Evolutionary conservation across 2,329 filamentous ascomycete genomes (phyloP).

Genomic region (Gaeumannomyces tritici): DNA sequence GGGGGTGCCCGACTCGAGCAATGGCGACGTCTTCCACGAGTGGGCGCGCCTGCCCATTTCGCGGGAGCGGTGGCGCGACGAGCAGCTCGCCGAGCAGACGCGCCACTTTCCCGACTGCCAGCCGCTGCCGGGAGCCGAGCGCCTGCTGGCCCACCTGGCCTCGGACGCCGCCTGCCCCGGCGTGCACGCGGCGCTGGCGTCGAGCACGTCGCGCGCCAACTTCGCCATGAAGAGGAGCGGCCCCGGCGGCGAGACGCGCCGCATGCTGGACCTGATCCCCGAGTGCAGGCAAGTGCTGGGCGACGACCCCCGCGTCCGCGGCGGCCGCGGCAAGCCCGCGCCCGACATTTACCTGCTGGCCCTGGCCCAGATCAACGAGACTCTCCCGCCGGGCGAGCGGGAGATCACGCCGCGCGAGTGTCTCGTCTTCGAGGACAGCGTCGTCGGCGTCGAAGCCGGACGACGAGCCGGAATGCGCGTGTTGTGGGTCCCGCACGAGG

Average conservation of each 20-base stretch:
- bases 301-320: constrained; percentile 53
- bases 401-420: constrained; percentile 54
- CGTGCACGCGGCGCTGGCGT: constrained; percentile 56
- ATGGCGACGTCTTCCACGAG: constrained; percentile 49
- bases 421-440: constrained; percentile 34
- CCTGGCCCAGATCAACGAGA: constrained; percentile 52
- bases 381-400: constrained; percentile 34
- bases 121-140: constrained; percentile 53
- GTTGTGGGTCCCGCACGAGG: constrained; percentile 61
- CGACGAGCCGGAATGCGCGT: constrained; percentile 65
- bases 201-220: constrained; percentile 48
- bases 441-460: constrained; percentile 62
- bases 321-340: constrained; percentile 58
- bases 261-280: constrained; percentile 33
- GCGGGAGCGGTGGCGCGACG: constrained; percentile 27
- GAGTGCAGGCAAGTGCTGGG: constrained; percentile 48
- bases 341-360: constrained; percentile 67
- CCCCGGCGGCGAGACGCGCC: constrained; percentile 10
- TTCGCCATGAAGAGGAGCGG: constrained; percentile 50
- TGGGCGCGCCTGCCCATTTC: constrained; percentile 60
- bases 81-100: constrained; percentile 17
- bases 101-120: constrained; percentile 28
- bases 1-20: constrained; percentile 43
- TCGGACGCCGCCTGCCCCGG: constrained; percentile 12
- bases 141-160: constrained; percentile 39